Evolutionary conservation across 495 filamentous ascomycete genomes (phyloP), one percentile per base, ranked within the genome.

Genomic region (Aspergillus leporis): DNA sequence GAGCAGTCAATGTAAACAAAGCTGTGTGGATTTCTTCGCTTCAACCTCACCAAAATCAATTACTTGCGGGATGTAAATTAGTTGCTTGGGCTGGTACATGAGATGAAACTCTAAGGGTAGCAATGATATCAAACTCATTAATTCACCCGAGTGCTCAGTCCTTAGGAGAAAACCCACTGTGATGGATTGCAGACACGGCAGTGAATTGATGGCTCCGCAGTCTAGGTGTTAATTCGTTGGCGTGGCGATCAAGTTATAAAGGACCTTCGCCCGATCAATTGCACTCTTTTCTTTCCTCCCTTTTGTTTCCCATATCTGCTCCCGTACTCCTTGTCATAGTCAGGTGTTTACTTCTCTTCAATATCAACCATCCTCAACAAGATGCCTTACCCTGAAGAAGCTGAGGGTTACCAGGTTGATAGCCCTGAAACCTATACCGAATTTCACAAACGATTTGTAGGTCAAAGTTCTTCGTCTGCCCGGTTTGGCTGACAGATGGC

Each of bases 331-430:
- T 16, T 28, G 14, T 12, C 47, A 50, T 8, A 36, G 9, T 8
- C 9, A 36, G 34, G 2, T 36, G 9, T 12, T 36, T 12, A 2
- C 28, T 30, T 32, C 31, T 9, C 10, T 14, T n/a, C 48, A 28
- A 31, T 30, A 23, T 18, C 25, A n/a, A 40, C 10, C 31, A 1
- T 23, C 10, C 19, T n/a, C 34, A 2, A 40, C 51, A 81, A 71
- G n/a, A 90, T 91, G 89, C 78, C 79, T 59, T 92, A 92, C 70
- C 90, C 89, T 66, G 87, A 92, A 43, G 85, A 85, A 61, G 89
- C 91, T 50, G 79, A 87, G 62, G 90, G 90, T 53, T 92, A 90
- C 75, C 83, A 86, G 78, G 81, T 90, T 66, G 76, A 86, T 55
- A 77, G 79, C 67, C 75, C 80, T 47, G 77, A 83, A 30, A 81